Evolutionary conservation across 2,329 filamentous ascomycete species (phyloP).

Genomic region (Apiospora sp.): DNA sequence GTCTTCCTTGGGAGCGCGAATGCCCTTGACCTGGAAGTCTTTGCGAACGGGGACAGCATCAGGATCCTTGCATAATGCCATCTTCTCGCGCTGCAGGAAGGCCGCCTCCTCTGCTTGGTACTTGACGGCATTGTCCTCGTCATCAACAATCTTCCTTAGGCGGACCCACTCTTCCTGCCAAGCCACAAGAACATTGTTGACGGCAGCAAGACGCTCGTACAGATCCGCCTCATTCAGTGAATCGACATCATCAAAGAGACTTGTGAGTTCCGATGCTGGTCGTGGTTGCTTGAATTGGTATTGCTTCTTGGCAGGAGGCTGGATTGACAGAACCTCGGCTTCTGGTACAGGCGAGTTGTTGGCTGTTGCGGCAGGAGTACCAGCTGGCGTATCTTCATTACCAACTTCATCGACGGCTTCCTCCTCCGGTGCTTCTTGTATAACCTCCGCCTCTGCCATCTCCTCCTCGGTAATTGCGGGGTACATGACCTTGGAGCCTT

Average conservation of each 20-base stretch:
- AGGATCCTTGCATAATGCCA: slow-evolving; percentile 49
- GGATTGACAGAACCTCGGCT: slow-evolving; percentile 28
- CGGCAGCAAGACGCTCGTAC: slow-evolving; percentile 52
- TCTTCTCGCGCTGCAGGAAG: slow-evolving; percentile 51
- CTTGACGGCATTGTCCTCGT: slow-evolving; percentile 64
- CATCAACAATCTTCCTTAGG: slow-evolving; percentile 59
- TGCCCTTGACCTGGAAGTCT: slow-evolving; percentile 63
- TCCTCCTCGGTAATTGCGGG: slow-evolving; percentile 32
- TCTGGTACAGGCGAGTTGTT: slow-evolving; percentile 47
- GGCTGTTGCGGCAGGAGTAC: slow-evolving; percentile 39
- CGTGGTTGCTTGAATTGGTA: slow-evolving; percentile 60
- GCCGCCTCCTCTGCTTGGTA: slow-evolving; percentile 54
- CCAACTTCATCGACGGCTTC: slow-evolving; percentile 35
- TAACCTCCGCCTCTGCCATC: slow-evolving; percentile 30
- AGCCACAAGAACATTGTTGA: slow-evolving; percentile 54
- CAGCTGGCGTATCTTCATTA: slow-evolving; percentile 38
- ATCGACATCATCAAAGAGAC: slow-evolving; percentile 58
- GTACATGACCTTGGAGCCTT: slow-evolving; percentile 35
- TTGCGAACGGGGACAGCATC: slow-evolving; percentile 55
- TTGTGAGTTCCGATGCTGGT: slow-evolving; percentile 56
- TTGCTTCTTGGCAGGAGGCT: slow-evolving; percentile 37
- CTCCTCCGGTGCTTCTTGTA: slow-evolving; percentile 33
- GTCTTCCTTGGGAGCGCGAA: slow-evolving; percentile 53
- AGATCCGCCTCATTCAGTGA: slow-evolving; percentile 57
- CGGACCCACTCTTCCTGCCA: slow-evolving; percentile 64